phyloP scores from a whole-genome alignment of 352 stramenopile genomes.

The Blastocystis hominis region DNA sequence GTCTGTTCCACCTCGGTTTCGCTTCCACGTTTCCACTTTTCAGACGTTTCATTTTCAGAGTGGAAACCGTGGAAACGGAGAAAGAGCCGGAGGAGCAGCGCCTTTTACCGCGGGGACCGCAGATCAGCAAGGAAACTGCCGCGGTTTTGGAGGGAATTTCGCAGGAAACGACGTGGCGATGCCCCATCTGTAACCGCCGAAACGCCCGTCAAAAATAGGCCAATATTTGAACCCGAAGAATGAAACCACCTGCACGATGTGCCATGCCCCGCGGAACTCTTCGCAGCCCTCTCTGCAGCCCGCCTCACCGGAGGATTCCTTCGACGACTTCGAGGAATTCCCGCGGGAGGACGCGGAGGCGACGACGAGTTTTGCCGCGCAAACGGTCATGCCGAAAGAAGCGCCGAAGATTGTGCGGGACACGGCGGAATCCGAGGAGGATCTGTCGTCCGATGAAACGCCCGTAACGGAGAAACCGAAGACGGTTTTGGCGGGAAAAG shows the following conservation, averaged over 20 bases:
- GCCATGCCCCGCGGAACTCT: not conserved
- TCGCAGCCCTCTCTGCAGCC: not conserved
- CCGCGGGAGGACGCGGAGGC: not conserved
- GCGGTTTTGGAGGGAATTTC: not conserved
- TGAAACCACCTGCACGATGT: not conserved
- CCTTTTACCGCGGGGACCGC: not conserved
- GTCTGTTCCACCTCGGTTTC: too few species aligned
- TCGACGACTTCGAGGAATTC: not conserved
- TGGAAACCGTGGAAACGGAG: not conserved
- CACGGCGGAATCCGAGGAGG: not conserved
- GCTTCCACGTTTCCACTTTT: too few species aligned
- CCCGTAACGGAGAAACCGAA: not conserved
- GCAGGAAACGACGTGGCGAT: not conserved
- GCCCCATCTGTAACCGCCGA: not conserved
- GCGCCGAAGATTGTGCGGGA: constrained; percentile 4
- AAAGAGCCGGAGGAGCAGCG: not conserved
- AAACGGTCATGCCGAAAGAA: not conserved
- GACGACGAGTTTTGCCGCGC: not conserved
- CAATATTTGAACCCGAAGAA: not conserved
- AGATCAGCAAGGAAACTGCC: not conserved
- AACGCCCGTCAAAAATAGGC: not conserved
- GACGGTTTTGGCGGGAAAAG: not conserved
- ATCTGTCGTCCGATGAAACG: not conserved
- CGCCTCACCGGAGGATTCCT: not conserved
- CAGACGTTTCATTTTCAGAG: too few species aligned